These are phyloP conservation scores for Amauroascus niger DNA, from an alignment of 2,329 filamentous ascomycete species.

Conservation along the genomic window DNA sequence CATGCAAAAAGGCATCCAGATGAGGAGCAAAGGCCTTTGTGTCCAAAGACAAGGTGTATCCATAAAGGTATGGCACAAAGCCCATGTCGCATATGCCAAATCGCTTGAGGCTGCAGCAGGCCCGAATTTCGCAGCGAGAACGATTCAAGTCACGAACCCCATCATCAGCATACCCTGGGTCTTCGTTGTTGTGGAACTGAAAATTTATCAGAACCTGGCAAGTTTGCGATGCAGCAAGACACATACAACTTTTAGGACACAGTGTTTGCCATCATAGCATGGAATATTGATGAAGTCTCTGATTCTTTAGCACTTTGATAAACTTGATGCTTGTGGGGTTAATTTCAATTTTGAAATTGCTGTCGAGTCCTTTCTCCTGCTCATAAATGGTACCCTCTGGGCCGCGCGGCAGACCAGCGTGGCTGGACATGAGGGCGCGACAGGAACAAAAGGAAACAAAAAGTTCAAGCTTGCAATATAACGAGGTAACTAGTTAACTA, in stretches of 20 bases:
- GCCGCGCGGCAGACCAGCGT: not conserved
- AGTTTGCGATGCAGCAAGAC: not conserved
- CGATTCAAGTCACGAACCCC: slow-evolving; percentile 17
- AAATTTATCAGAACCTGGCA: not conserved
- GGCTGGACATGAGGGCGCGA: slow-evolving; percentile 8
- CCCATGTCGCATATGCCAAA: slow-evolving; percentile 14
- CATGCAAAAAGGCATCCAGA: slow-evolving; percentile 13
- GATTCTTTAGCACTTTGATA: slow-evolving; percentile 14
- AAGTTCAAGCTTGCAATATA: too few relatives aligned
- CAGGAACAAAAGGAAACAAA: too few relatives aligned
- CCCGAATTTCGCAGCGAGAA: slow-evolving; percentile 15
- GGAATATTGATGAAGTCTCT: slow-evolving; percentile 14
- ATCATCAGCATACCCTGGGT: slow-evolving; percentile 16
- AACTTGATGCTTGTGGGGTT: slow-evolving; percentile 13
- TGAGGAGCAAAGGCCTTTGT: slow-evolving; percentile 6
- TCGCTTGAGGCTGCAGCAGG: slow-evolving; percentile 15
- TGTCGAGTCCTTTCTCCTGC: slow-evolving; percentile 14
- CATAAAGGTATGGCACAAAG: slow-evolving; percentile 15
- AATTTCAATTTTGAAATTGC: slow-evolving; percentile 15
- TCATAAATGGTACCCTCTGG: slow-evolving; percentile 15
- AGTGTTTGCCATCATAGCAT: slow-evolving; percentile 15
- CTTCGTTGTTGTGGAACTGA: slow-evolving; percentile 17
- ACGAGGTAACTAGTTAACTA: too few relatives aligned
- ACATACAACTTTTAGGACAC: slow-evolving; percentile 18
- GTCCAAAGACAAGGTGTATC: slow-evolving; percentile 11